Conservation (phyloP, 2,329 filamentous ascomycete genomes). For the Colletotrichum neosansevieriae region DNA sequence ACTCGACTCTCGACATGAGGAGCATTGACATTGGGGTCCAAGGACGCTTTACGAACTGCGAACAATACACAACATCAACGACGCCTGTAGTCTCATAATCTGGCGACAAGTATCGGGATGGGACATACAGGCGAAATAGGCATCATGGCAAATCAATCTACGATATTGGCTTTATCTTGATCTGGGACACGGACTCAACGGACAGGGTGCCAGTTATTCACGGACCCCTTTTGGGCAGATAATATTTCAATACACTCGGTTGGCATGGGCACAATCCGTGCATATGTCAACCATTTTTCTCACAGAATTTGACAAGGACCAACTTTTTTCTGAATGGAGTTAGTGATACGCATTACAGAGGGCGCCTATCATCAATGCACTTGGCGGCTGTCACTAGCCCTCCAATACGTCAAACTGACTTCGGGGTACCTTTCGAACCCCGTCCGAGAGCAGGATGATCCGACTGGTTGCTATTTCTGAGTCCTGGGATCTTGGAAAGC, state of each 20-base stretch:
- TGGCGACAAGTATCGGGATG: constrained; percentile 25
- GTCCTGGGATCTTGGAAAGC: constrained; percentile 1
- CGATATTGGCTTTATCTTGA: constrained; percentile 23
- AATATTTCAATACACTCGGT: constrained; percentile 34
- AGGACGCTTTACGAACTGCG: constrained; percentile 16
- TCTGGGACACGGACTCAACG: constrained; percentile 20
- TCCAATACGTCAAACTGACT: constrained; percentile 16
- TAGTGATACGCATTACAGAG: not conserved
- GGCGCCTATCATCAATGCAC: constrained; percentile 13
- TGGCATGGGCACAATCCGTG: constrained; percentile 7
- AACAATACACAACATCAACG: constrained; percentile 20
- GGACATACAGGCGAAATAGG: constrained; percentile 25
- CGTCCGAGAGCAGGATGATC: not conserved
- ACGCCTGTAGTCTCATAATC: constrained; percentile 28
- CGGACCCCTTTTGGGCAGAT: constrained; percentile 29
- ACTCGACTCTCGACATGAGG: not conserved
- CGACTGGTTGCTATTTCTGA: constrained; percentile 26
- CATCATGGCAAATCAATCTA: constrained; percentile 32
- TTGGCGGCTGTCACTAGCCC: constrained; percentile 8
- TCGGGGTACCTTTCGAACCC: not conserved
- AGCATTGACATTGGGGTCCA: constrained; percentile 13
- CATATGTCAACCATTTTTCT: constrained; percentile 1
- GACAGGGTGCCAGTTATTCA: constrained; percentile 28
- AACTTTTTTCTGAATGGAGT: not conserved
- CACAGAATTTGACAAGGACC: not conserved